These are phyloP conservation scores for Hymenoscyphus fraxineus DNA, from an alignment of 2,329 filamentous ascomycete species.

Conservation along the genomic window DNA sequence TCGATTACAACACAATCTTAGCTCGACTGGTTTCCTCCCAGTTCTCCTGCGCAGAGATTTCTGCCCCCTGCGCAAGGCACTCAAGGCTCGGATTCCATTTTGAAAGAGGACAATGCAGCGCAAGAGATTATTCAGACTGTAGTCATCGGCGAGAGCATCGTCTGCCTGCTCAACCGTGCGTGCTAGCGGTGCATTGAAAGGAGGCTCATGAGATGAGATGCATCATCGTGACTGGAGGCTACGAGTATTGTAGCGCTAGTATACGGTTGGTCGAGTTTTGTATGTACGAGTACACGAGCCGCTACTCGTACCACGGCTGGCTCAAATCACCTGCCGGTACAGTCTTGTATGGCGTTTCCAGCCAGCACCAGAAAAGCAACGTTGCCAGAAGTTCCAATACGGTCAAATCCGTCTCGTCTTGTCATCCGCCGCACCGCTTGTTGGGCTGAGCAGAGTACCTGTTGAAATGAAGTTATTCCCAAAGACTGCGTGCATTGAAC, in stretches of 20 bases:
- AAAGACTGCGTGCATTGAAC: background rate
- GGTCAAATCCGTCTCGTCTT: background rate
- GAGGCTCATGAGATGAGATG: conserved; percentile 1
- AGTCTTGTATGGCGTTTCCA: background rate
- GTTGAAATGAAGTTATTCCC: background rate
- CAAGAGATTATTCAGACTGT: background rate
- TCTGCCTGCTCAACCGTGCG: background rate
- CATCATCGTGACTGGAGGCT: background rate
- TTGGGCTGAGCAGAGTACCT: background rate
- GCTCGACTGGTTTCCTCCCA: background rate
- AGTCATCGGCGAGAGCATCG: background rate
- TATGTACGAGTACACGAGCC: no score
- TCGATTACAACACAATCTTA: background rate
- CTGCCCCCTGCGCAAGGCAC: background rate
- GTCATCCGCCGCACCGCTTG: background rate
- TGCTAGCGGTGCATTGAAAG: background rate
- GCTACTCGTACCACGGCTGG: no score
- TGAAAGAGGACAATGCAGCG: background rate
- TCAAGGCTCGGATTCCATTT: background rate
- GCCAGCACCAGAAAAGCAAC: background rate
- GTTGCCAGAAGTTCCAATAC: background rate
- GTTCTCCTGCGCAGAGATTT: background rate
- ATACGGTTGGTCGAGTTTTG: no score
- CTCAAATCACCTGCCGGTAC: background rate
- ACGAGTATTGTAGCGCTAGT: background rate